Base-by-base conservation (phyloP, 768 basidiomycete species). In the Mrakia gelida region DNA sequence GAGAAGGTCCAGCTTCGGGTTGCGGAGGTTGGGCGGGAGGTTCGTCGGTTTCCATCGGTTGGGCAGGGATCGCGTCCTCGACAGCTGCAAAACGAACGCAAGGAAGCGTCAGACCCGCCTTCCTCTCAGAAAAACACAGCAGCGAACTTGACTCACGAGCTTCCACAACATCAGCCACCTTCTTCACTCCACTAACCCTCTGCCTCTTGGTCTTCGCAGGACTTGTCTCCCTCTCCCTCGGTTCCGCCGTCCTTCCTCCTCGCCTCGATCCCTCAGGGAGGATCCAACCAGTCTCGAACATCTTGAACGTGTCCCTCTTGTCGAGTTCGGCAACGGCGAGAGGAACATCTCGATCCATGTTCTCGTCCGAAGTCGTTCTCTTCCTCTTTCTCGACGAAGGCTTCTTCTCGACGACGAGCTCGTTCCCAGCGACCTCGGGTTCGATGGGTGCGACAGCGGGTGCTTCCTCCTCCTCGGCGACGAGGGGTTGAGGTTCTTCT, bases 281-380 rank as follows among this genome's bases (percentile, higher is more conserved):
- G 11, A 96, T 92, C 94, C 93, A 95, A 0, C 94, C 94, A 32
- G 87, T 86, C 78, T 97, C 91, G 85, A 96, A 96, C 85, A 91
- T 84, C 82, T 86, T 88, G 86, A 96, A 97, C 28, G 90, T 91
- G 62, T 88, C 88, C 75, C 89, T 88, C 62, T 88, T 87, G 82
- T 91, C 91, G 45, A 95, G 89, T 61, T 90, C 86, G n/a, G 90
- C 88, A 6, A 77, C 71, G 52, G 63, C 21, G 61, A 59, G 59
- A 28, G 71, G 70, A 16, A 67, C 62, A 10, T 59, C 75, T 28
- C 52, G 63, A 23, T 52, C 62, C 67, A 70, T 70, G 67, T 41
- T 34, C 15, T 23, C 21, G 9, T 30, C 30, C 0, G 73, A 34
- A 4, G 49, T 43, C 16, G 61, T 75, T 13, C 67, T 59, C 49